A percentile compares a stretch with the other conserved stretches of the same genome.
These are phyloP conservation scores for Kalanchoe fedtschenkoi DNA, from an alignment of 164 flowering plant species.

Conservation along the genomic window DNA sequence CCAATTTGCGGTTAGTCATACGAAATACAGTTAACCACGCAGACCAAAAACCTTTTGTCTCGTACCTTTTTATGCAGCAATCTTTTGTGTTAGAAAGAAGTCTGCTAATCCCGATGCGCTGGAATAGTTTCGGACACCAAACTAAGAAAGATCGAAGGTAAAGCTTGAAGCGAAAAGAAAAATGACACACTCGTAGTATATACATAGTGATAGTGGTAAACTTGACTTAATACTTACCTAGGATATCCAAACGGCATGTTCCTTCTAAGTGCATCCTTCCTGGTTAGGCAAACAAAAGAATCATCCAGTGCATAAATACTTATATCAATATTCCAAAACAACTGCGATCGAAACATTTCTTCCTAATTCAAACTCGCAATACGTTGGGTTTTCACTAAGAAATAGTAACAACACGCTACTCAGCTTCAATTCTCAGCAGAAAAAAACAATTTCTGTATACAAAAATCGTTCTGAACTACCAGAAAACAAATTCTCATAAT, in stretches of 20 bases:
- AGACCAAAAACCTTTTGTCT: neutral
- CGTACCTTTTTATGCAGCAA: constrained; percentile 44
- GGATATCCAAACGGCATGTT: constrained; percentile 72
- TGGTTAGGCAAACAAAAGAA: neutral
- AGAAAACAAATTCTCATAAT: neutral
- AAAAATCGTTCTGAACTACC: no score
- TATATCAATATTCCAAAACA: no score
- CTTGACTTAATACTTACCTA: constrained; percentile 43
- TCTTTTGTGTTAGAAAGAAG: constrained; percentile 39
- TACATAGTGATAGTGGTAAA: no score
- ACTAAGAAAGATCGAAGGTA: constrained; percentile 27
- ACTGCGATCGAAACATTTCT: no score
- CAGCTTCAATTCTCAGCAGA: no score
- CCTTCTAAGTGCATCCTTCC: neutral
- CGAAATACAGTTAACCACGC: neutral
- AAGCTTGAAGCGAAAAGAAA: neutral
- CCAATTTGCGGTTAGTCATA: neutral
- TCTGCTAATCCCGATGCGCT: constrained; percentile 78
- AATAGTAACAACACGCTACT: no score
- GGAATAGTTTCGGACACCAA: constrained; percentile 95
- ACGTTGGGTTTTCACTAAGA: no score
- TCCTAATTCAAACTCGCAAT: no score
- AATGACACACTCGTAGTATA: neutral
- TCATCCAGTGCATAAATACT: no score
- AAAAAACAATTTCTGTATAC: no score